Evolutionary conservation across 179 eudicot species (phyloP).

Genomic region (Nepenthes alata): DNA sequence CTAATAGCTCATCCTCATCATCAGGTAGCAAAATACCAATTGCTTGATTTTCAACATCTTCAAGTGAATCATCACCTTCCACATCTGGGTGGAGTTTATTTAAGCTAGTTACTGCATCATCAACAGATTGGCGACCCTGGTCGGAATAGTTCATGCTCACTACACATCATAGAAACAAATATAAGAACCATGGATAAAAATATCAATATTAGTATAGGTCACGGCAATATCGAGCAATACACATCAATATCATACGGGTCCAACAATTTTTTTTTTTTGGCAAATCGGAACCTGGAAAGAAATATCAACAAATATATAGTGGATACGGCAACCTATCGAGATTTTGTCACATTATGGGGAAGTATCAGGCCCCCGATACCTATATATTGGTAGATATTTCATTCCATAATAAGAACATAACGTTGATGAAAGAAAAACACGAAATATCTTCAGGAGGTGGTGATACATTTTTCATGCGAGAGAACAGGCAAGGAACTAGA

Average conservation of each 20-base stretch:
- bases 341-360: no score
- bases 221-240: no score
- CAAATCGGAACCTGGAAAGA: no score
- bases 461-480: slow-evolving; percentile 44
- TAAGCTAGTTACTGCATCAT: slow-evolving; percentile 32
- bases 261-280: no score
- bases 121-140: slow-evolving; percentile 30
- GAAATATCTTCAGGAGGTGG: neutral
- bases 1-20: slow-evolving; percentile 76
- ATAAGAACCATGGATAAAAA: slow-evolving; percentile 1
- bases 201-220: no score
- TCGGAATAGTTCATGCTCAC: slow-evolving; percentile 32
- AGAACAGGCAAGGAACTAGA: slow-evolving; percentile 85
- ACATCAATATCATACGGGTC: no score
- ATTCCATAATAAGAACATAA: neutral
- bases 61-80: slow-evolving; percentile 33
- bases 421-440: neutral
- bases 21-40: slow-evolving; percentile 51
- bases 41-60: slow-evolving; percentile 29
- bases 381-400: no score
- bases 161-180: slow-evolving; percentile 16
- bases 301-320: no score
- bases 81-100: slow-evolving; percentile 26
- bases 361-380: no score
- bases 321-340: no score